phyloP scores from a whole-genome alignment of 192 early-diverging fungal species.

The Entophlyctis luteolus region DNA sequence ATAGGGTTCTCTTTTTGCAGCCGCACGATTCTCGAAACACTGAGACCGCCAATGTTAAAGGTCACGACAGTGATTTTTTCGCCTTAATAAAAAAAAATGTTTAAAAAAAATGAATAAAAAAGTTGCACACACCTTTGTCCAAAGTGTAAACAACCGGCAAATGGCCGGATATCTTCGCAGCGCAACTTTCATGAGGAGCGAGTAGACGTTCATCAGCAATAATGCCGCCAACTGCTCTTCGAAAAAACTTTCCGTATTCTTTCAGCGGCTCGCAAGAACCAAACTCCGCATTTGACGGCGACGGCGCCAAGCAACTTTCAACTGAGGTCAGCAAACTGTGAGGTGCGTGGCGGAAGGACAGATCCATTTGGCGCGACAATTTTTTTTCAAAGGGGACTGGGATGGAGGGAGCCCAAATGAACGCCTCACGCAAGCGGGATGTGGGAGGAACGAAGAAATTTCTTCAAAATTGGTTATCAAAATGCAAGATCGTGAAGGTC shows the following conservation, averaged over 20 bases:
- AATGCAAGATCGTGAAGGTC: neutral
- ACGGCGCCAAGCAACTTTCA: constrained; percentile 11
- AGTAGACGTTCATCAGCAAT: constrained; percentile 3
- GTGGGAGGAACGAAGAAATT: neutral
- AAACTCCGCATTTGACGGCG: neutral
- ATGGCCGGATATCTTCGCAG: neutral
- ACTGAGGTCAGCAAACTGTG: neutral
- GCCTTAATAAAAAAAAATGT: neutral
- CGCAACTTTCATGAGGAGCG: neutral
- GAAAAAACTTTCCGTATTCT: constrained; percentile 9
- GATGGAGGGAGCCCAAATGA: constrained; percentile 4
- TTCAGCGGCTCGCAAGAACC: neutral
- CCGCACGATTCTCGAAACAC: neutral
- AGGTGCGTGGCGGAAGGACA: constrained; percentile 3
- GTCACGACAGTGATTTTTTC: constrained; percentile 1
- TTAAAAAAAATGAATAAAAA: neutral
- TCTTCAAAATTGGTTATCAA: neutral
- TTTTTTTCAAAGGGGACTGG: neutral
- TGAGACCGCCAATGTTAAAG: constrained; percentile 12
- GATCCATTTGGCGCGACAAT: neutral
- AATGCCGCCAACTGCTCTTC: constrained; percentile 9
- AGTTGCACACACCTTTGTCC: neutral
- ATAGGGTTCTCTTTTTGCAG: neutral
- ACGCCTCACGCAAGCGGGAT: neutral
- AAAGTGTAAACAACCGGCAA: constrained; percentile 8